These are phyloP conservation scores for Salix suchowensis DNA, from an alignment of 345 rosid genomes.

Conservation along the genomic window DNA sequence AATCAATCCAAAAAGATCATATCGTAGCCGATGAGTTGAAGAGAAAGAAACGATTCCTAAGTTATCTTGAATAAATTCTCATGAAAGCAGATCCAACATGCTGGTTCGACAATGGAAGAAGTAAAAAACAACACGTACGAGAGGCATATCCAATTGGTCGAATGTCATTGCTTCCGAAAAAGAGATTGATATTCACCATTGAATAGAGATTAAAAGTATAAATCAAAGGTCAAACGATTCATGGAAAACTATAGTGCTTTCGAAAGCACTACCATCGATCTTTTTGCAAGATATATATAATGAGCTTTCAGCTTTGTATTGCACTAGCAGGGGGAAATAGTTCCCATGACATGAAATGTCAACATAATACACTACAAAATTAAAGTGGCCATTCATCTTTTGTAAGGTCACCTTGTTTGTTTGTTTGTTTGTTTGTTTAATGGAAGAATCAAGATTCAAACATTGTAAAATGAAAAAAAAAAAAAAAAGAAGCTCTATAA, in stretches of 20 bases:
- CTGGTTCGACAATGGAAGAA: too few relatives aligned
- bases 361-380: constrained; percentile 8
- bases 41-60: not conserved
- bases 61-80: not conserved
- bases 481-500: not conserved
- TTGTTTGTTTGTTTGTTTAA: not conserved
- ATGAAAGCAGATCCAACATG: too few relatives aligned
- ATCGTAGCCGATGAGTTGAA: not conserved
- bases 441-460: not conserved
- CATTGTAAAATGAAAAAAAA: not conserved
- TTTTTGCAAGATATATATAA: too few relatives aligned
- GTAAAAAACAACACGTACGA: too few relatives aligned
- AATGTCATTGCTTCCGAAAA: not conserved
- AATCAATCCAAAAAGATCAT: too few relatives aligned
- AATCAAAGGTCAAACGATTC: not conserved
- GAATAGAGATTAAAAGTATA: not conserved
- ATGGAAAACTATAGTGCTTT: too few relatives aligned
- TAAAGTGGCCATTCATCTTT: constrained; percentile 9
- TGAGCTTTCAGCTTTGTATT: not conserved
- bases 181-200: constrained; percentile 6
- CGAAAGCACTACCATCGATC: not conserved
- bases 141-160: too few relatives aligned
- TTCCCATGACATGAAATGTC: constrained; percentile 13
- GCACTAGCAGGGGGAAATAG: not conserved
- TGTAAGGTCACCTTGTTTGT: constrained; percentile 7